phyloP scores from a whole-genome alignment of 495 filamentous ascomycete species.

The Xeromyces bisporus region DNA sequence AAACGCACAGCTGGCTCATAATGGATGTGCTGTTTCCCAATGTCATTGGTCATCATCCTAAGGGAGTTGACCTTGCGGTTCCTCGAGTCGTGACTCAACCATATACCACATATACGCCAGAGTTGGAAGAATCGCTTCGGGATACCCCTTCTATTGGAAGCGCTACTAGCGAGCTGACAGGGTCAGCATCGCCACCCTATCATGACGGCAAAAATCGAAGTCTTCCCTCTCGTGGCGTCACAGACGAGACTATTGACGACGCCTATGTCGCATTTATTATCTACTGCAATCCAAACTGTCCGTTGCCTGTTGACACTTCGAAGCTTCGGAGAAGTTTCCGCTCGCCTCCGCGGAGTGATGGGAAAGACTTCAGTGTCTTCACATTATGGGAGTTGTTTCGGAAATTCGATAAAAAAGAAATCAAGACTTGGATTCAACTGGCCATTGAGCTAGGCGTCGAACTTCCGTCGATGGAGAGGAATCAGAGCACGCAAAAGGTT shows the following conservation, averaged over 20 bases:
- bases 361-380: conserved; percentile 77
- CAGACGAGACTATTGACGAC: conserved; percentile 62
- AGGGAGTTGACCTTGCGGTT: conserved; percentile 13
- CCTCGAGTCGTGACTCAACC: conserved; percentile 27
- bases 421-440: conserved; percentile 92
- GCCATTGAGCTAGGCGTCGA: conserved; percentile 84
- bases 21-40: conserved; percentile 22
- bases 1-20: no score
- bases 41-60: conserved; percentile 20
- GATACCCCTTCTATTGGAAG: conserved; percentile 30
- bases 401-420: conserved; percentile 67
- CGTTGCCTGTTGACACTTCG: conserved; percentile 49
- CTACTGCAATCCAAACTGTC: conserved; percentile 73
- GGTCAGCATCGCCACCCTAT: conserved; percentile 23
- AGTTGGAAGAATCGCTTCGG: conserved; percentile 22
- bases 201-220: conserved; percentile 26
- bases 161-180: conserved; percentile 21
- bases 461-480: conserved; percentile 65
- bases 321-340: conserved; percentile 70
- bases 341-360: conserved; percentile 76
- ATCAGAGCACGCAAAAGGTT: conserved; percentile 90
- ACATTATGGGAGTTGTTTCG: conserved; percentile 68
- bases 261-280: conserved; percentile 80
- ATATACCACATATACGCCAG: conserved; percentile 26
- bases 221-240: conserved; percentile 55